phyloP scores from a whole-genome alignment of 768 basidiomycete genomes.

The Boletus sensibilis region DNA sequence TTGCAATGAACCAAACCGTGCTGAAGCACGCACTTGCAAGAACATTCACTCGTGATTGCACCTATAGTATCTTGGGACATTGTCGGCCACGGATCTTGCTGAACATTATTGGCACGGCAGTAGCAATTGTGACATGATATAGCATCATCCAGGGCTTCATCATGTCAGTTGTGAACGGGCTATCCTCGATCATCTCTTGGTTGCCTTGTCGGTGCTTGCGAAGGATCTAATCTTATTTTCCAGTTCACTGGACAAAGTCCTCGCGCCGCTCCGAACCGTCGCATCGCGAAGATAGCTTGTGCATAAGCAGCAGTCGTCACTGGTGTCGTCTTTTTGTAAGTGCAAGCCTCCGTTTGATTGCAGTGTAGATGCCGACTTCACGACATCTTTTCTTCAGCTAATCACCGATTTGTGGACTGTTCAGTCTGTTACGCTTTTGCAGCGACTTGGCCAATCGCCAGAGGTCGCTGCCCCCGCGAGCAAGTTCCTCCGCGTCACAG shows the following conservation, averaged over 20 bases:
- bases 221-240: slow-evolving; percentile 11
- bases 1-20: not conserved
- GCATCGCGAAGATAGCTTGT: slow-evolving; percentile 16
- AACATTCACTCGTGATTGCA: slow-evolving; percentile 26
- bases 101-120: slow-evolving; percentile 41
- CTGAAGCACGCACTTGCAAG: slow-evolving; percentile 20
- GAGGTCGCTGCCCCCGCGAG: slow-evolving; percentile 41
- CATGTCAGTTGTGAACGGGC: slow-evolving; percentile 35
- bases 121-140: slow-evolving; percentile 38
- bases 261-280: slow-evolving; percentile 14
- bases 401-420: slow-evolving; percentile 24
- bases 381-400: slow-evolving; percentile 7
- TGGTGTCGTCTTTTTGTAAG: slow-evolving; percentile 26
- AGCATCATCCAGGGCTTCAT: slow-evolving; percentile 38
- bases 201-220: not conserved
- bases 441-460: slow-evolving; percentile 37
- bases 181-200: not conserved
- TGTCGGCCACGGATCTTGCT: slow-evolving; percentile 50
- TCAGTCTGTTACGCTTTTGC: slow-evolving; percentile 37
- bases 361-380: not conserved
- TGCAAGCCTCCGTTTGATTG: not conserved
- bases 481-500: slow-evolving; percentile 39
- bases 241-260: slow-evolving; percentile 24
- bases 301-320: slow-evolving; percentile 22
- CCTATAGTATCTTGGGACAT: slow-evolving; percentile 47